Conservation (phyloP, 768 basidiomycete genomes). For the Hydnomerulius pinastri region DNA sequence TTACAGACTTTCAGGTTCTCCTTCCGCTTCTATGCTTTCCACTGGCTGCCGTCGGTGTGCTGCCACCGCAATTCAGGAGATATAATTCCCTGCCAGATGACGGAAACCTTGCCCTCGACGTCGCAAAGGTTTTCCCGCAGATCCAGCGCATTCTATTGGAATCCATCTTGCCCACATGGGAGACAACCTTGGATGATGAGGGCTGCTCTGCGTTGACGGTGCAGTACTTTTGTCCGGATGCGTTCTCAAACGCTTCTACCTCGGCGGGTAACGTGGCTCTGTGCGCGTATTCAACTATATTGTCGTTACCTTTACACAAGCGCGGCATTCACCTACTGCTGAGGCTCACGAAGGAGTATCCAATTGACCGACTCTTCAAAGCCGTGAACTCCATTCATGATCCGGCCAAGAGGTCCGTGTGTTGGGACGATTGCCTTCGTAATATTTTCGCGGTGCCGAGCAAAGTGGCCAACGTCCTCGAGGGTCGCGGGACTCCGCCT, state of each 20-base stretch:
- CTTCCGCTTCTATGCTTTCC: conserved; percentile 59
- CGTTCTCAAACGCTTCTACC: conserved; percentile 51
- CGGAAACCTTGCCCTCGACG: conserved; percentile 17
- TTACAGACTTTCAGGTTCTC: conserved; percentile 52
- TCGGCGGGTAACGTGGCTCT: conserved; percentile 55
- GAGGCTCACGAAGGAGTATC: conserved; percentile 60
- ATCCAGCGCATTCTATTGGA: conserved; percentile 70
- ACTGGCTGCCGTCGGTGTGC: conserved; percentile 54
- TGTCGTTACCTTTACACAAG: conserved; percentile 48
- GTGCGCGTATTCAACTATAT: conserved; percentile 65
- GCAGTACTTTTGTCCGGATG: conserved; percentile 76
- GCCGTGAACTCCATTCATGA: conserved; percentile 42
- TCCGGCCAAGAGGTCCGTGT: conserved; percentile 32
- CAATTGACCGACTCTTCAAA: conserved; percentile 66
- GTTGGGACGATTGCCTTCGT: conserved; percentile 80
- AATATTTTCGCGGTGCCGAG: conserved; percentile 65
- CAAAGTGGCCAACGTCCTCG: conserved; percentile 76
- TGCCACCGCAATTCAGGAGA: conserved; percentile 56
- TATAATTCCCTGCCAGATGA: conserved; percentile 43
- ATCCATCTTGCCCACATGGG: conserved; percentile 72
- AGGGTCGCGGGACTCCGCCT: conserved; percentile 44
- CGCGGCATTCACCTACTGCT: conserved; percentile 56
- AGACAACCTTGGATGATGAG: conserved; percentile 50
- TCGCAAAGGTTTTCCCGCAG: conserved; percentile 42
- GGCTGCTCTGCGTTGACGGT: conserved; percentile 48